Evolutionary conservation across 164 flowering plant species (phyloP).

Genomic region (Saururus chinensis): DNA sequence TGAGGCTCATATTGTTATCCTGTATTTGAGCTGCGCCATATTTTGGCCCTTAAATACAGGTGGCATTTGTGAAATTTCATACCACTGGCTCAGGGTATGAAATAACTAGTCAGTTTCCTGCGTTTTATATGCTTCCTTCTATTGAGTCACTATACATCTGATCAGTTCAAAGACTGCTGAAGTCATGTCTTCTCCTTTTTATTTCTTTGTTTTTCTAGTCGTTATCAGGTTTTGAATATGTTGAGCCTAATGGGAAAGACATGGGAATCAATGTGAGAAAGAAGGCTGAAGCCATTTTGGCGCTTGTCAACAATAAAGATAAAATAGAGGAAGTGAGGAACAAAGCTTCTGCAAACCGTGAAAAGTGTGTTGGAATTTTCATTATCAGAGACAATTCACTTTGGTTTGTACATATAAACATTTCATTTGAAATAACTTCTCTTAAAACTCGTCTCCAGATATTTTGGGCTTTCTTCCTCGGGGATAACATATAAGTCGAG

Average conservation of each 20-base stretch:
- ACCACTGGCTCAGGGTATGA: too few species aligned
- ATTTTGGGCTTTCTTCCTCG: conserved; percentile 84
- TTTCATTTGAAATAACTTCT: neutral
- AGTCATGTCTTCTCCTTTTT: neutral
- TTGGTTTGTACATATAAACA: too few species aligned
- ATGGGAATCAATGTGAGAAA: conserved; percentile 94
- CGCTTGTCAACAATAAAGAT: conserved; percentile 67
- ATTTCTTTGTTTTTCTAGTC: conserved; percentile 34
- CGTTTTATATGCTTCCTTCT: neutral
- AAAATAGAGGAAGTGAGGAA: conserved; percentile 82
- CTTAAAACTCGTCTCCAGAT: conserved; percentile 28
- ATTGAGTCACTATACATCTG: neutral
- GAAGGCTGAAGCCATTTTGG: conserved; percentile 65
- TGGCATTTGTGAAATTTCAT: neutral
- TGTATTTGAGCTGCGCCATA: too few species aligned
- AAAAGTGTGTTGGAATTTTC: conserved; percentile 48
- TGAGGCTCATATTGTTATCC: neutral
- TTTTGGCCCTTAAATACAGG: neutral
- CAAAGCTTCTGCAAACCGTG: conserved; percentile 89
- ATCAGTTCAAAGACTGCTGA: neutral
- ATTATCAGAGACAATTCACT: neutral
- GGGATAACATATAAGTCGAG: conserved; percentile 74
- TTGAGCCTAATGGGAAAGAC: conserved; percentile 95
- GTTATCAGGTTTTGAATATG: conserved; percentile 78
- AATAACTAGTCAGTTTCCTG: too few species aligned